phyloP scores from a whole-genome alignment of 2,329 filamentous ascomycete species.

The Fusarium oxysporum region DNA sequence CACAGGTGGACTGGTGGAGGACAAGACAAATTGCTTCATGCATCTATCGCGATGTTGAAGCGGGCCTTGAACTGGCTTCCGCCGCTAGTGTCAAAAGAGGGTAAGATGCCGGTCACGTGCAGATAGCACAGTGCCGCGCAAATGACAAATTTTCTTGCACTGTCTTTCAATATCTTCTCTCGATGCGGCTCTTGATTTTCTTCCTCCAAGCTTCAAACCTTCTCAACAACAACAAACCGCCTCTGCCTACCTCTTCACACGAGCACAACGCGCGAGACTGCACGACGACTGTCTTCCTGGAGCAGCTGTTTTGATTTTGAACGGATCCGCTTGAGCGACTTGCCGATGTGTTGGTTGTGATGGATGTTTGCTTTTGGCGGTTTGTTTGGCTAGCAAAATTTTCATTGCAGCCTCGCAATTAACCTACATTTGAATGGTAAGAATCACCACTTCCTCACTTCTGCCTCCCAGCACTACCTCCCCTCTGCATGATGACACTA shows the following conservation, averaged over 20 bases:
- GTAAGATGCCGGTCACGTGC: slow-evolving; percentile 44
- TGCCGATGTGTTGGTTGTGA: not conserved
- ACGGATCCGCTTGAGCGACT: slow-evolving; percentile 9
- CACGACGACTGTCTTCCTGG: slow-evolving; percentile 10
- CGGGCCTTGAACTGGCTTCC: slow-evolving; percentile 23
- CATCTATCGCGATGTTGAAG: slow-evolving; percentile 44
- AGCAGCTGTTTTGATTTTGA: slow-evolving; percentile 36
- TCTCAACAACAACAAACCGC: slow-evolving; percentile 27
- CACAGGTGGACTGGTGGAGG: slow-evolving; percentile 16
- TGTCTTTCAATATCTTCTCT: slow-evolving; percentile 50
- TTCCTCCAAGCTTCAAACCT: slow-evolving; percentile 30
- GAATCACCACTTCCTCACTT: slow-evolving; percentile 29
- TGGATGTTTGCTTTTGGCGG: slow-evolving; percentile 2
- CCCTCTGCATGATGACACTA: slow-evolving; percentile 76
- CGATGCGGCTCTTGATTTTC: slow-evolving; percentile 34
- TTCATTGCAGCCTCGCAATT: slow-evolving; percentile 5
- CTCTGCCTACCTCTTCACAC: slow-evolving; percentile 5
- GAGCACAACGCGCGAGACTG: slow-evolving; percentile 21
- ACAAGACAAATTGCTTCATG: slow-evolving; percentile 38
- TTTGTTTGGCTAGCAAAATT: slow-evolving; percentile 16
- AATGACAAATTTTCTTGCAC: slow-evolving; percentile 47
- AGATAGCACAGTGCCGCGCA: slow-evolving; percentile 36
- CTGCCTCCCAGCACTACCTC: slow-evolving; percentile 28
- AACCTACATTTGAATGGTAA: slow-evolving; percentile 40
- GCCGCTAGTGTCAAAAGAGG: slow-evolving; percentile 33